phyloP scores from a whole-genome alignment of 306 rosid genomes.

The Lupinus albus region DNA sequence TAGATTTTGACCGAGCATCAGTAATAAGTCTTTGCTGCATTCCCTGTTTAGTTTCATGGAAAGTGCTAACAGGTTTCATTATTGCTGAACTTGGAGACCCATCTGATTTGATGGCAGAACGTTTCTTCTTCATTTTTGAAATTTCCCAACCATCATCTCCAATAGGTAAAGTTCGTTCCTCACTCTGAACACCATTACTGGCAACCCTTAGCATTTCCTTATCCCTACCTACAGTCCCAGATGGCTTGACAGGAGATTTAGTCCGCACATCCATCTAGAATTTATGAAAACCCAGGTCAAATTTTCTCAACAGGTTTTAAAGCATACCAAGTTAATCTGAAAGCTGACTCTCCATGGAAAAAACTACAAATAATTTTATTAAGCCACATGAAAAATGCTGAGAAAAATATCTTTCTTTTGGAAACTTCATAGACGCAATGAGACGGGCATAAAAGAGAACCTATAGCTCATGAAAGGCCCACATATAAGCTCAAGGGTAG shows the following conservation, averaged over 20 bases:
- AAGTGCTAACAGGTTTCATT: constrained; percentile 63
- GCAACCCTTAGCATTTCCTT: constrained; percentile 70
- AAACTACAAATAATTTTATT: constrained; percentile 1
- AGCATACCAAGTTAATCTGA: constrained; percentile 22
- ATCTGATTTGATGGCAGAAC: constrained; percentile 83
- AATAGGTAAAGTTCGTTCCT: constrained; percentile 69
- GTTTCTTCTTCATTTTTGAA: constrained; percentile 85
- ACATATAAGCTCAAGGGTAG: constrained; percentile 6
- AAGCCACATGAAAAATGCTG: neutral
- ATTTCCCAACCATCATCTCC: constrained; percentile 93
- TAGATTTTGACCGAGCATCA: constrained; percentile 71
- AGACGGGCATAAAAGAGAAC: constrained; percentile 3
- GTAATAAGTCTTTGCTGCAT: constrained; percentile 65
- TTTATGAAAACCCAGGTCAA: constrained; percentile 45
- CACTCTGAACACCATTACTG: constrained; percentile 67
- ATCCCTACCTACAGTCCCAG: constrained; percentile 71
- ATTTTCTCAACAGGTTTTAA: constrained; percentile 34
- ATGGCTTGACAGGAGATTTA: constrained; percentile 66
- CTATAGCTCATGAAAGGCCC: constrained; percentile 26
- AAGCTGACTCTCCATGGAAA: constrained; percentile 14
- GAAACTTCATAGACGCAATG: neutral
- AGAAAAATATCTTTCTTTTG: constrained; percentile 3
- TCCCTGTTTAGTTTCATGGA: constrained; percentile 76
- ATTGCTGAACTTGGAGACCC: constrained; percentile 59
- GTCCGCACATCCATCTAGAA: constrained; percentile 73